These are phyloP conservation scores for Rhizoclosmatium globosum DNA, from an alignment of 192 early-diverging fungal genomes.

Conservation along the genomic window DNA sequence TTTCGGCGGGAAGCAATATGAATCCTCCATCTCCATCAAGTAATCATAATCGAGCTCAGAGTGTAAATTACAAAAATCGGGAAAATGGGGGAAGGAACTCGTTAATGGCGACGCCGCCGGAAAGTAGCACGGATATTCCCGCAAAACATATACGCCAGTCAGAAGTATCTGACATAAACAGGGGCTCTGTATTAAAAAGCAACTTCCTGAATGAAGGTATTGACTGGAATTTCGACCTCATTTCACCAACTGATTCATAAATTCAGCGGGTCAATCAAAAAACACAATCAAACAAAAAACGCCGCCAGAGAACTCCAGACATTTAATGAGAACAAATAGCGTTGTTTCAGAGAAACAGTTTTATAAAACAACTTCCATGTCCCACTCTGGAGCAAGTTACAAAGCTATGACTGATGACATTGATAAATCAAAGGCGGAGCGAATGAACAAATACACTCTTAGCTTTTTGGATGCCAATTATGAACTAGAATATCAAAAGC, in stretches of 20 bases:
- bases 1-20: neutral
- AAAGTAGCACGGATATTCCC: conserved; percentile 25
- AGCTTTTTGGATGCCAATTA: conserved; percentile 6
- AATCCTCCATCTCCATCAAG: neutral
- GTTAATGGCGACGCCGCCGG: conserved; percentile 26
- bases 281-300: conserved; percentile 22
- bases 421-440: neutral
- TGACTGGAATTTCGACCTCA: neutral
- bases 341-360: conserved; percentile 12
- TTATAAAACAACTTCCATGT: conserved; percentile 25
- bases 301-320: conserved; percentile 18
- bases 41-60: neutral
- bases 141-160: conserved; percentile 14
- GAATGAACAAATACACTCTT: conserved; percentile 2
- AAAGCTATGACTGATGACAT: conserved; percentile 24
- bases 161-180: conserved; percentile 21
- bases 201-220: conserved; percentile 3
- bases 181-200: conserved; percentile 14
- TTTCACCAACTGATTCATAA: neutral
- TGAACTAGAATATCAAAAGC: conserved; percentile 11
- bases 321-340: conserved; percentile 15
- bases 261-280: conserved; percentile 23
- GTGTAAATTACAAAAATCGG: conserved; percentile 15
- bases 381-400: conserved; percentile 7
- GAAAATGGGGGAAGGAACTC: conserved; percentile 28